Base-by-base conservation (phyloP, 2,329 filamentous ascomycete species). In the Calonectria pseudoreteaudii region DNA sequence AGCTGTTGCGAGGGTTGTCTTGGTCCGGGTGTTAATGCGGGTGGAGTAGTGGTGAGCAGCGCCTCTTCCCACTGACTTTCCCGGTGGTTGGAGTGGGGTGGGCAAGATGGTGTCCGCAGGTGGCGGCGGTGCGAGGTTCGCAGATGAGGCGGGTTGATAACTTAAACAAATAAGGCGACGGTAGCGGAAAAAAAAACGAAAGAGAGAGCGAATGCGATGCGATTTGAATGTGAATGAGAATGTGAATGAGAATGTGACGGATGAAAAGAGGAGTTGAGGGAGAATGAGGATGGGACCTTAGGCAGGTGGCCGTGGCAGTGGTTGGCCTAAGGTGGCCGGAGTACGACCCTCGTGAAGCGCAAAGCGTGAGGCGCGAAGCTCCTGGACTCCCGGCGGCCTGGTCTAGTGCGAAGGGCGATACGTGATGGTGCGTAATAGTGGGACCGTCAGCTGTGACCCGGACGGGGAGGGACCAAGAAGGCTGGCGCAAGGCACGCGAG, bases 11-110 rank as follows among this genome's bases (percentile, higher is more conserved):
- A 49, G 72, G 74, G 69, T 70, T 79, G 67, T 68, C 53, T 71
- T 74, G 77, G 77, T 73, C 76, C 75, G 78, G 49, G 70, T 77
- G 71, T 77, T 74, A 75, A 79, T 78, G 79, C 76, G 72, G 71
- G 79, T 80, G 78, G 79, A 78, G 75, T 71, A 78, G 68, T 67
- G 67, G 72, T 69, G 50, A 66, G 66, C 58, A 77, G 53, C 36
- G 69, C 62, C 52, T 67, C 62, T 41, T 67, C 60, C 50, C 62
- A 50, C 50, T 70, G 58, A 49, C 66, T 68, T 66, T 49, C 49
- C 56, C 60, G 71, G 66, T 73, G 71, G 71, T 70, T 73, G 71
- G 71, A 73, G 71, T 73, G 66, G 71, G 71, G n/a, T n/a, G 70
- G 64, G 65, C 50, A 53, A 44, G 44, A 64, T 26, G 58, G 68